Percentiles rank a stretch among this genome's conserved stretches.
phyloP scores from a whole-genome alignment of 352 stramenopile species.

The Pythium guiyangense region DNA sequence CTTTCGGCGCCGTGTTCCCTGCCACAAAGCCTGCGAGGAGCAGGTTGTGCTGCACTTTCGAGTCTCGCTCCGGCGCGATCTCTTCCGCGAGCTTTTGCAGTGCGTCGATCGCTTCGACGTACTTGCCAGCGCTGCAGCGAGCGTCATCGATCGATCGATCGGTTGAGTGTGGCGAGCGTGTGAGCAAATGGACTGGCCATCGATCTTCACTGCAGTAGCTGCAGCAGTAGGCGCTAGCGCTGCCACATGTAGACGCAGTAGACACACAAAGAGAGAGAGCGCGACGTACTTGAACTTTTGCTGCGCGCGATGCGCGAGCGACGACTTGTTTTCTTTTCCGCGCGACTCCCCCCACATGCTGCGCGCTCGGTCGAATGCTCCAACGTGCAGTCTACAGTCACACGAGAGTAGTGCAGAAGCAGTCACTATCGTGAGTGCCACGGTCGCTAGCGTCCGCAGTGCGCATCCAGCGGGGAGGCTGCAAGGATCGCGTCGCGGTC shows the following conservation, averaged over 20 bases:
- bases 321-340: constrained; percentile 84
- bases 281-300: constrained; percentile 88
- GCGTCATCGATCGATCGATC: neutral
- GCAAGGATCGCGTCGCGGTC: too few species aligned
- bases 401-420: neutral
- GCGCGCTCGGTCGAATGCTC: neutral
- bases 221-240: neutral
- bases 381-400: neutral
- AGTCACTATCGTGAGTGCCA: too few species aligned
- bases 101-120: constrained; percentile 79
- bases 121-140: constrained; percentile 71
- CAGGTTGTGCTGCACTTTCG: constrained; percentile 86
- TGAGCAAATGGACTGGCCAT: neutral
- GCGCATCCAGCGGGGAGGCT: too few species aligned
- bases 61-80: constrained; percentile 64
- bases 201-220: neutral
- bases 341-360: constrained; percentile 61
- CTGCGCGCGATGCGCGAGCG: constrained; percentile 79
- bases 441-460: too few species aligned
- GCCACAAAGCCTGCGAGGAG: constrained; percentile 66
- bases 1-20: constrained; percentile 47
- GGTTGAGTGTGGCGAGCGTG: neutral
- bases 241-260: neutral
- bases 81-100: constrained; percentile 82
- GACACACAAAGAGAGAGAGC: neutral